Percentiles rank a stretch among this genome's conserved stretches.
These are phyloP conservation scores for Pyrenophora tritici-repentis DNA, from an alignment of 2,329 filamentous ascomycete species.

Conservation along the genomic window DNA sequence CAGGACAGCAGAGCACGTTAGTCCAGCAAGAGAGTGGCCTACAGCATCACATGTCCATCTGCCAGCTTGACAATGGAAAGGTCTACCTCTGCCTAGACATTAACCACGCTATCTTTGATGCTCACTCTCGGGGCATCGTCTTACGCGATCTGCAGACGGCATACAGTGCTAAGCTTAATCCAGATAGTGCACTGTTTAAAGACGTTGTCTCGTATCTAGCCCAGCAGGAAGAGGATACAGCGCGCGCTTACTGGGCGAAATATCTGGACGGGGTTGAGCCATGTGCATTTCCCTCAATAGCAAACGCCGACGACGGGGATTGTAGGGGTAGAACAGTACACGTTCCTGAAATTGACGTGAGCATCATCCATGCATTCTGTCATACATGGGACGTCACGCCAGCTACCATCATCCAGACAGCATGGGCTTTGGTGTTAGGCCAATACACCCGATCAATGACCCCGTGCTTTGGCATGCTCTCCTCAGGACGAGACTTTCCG, in stretches of 20 bases:
- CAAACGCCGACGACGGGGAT: not conserved
- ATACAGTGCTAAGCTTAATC: slow-evolving; percentile 10
- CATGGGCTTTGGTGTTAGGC: slow-evolving; percentile 6
- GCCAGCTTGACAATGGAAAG: slow-evolving; percentile 1
- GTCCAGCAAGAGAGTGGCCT: no score
- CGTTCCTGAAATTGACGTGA: slow-evolving; percentile 12
- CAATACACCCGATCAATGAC: not conserved
- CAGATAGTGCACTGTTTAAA: not conserved
- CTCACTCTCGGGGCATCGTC: slow-evolving; percentile 17
- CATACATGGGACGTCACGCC: slow-evolving; percentile 16
- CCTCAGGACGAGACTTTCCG: not conserved
- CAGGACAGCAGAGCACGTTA: not conserved
- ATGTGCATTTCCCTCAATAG: not conserved
- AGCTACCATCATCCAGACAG: slow-evolving; percentile 35
- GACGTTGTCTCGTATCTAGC: not conserved
- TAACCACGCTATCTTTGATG: slow-evolving; percentile 29
- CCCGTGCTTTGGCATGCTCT: not conserved
- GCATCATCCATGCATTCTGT: slow-evolving; percentile 14
- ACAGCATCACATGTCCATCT: slow-evolving; percentile 23
- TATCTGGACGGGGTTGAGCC: not conserved
- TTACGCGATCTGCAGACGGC: slow-evolving; percentile 19
- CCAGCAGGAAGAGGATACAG: not conserved
- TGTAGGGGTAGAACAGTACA: slow-evolving; percentile 7
- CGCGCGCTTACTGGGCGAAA: not conserved
- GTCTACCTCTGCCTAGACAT: slow-evolving; percentile 24